These are phyloP conservation scores for Ogataea paradorogensis DNA, from an alignment of 805 yeast species.

Conservation along the genomic window DNA sequence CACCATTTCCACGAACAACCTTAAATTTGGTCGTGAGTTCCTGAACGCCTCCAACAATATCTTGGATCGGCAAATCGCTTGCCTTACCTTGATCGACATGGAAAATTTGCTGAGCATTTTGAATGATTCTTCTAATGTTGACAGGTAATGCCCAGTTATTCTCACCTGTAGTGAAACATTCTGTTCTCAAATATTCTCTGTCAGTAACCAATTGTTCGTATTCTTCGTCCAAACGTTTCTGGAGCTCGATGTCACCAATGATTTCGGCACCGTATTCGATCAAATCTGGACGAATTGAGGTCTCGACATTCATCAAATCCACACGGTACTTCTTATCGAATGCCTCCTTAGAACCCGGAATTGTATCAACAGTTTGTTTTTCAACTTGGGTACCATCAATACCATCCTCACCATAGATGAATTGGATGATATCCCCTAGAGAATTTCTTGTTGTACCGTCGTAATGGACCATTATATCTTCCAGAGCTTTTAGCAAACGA, in stretches of 20 bases:
- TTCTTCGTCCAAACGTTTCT: constrained; percentile 77
- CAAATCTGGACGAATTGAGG: constrained; percentile 63
- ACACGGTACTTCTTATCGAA: constrained; percentile 84
- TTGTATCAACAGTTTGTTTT: constrained; percentile 90
- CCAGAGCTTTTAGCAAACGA: constrained; percentile 94
- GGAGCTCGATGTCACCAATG: constrained; percentile 82
- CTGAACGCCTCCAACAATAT: constrained; percentile 70
- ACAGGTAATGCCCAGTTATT: constrained; percentile 97
- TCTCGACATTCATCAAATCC: constrained; percentile 74
- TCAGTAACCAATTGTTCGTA: constrained; percentile 74
- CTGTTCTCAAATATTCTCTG: constrained; percentile 72
- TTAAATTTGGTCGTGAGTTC: constrained; percentile 62
- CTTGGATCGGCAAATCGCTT: constrained; percentile 82
- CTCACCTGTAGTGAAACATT: constrained; percentile 90
- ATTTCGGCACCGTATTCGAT: constrained; percentile 90
- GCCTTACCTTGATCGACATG: constrained; percentile 88
- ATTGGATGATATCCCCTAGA: constrained; percentile 92
- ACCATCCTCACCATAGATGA: constrained; percentile 98
- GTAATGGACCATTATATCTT: constrained; percentile 96
- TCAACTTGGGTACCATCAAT: constrained; percentile 98
- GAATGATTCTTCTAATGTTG: constrained; percentile 91
- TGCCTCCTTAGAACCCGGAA: constrained; percentile 84
- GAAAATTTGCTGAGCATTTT: constrained; percentile 96
- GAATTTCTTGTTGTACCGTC: constrained; percentile 99
- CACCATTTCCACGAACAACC: constrained; percentile 81